Evolutionary conservation across 2,329 filamentous ascomycete species (phyloP).

Genomic region (Arthrinium puccinioides): DNA sequence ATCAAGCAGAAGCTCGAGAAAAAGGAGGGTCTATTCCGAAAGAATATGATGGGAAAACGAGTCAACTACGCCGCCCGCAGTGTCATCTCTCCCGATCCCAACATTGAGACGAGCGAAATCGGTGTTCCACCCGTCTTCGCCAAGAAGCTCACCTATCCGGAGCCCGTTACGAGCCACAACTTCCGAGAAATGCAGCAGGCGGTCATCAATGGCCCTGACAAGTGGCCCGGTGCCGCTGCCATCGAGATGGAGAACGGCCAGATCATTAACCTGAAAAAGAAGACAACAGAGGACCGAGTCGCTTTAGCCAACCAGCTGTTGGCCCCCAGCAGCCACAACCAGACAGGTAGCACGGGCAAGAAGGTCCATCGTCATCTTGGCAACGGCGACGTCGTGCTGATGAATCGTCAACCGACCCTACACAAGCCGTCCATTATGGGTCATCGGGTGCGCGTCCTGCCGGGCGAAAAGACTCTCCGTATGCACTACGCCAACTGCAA

Average conservation of each 20-base stretch:
- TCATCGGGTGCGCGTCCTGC: slow-evolving; percentile 83
- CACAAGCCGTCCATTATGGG: slow-evolving; percentile 99
- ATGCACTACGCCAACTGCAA: slow-evolving; percentile 99
- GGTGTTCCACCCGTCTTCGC: slow-evolving; percentile 98
- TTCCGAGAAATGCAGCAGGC: slow-evolving; percentile 93
- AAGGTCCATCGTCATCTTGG: slow-evolving; percentile 95
- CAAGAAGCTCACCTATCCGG: slow-evolving; percentile 90
- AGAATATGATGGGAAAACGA: slow-evolving; percentile 99
- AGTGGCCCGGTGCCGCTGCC: slow-evolving; percentile 88
- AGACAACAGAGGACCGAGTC: slow-evolving; percentile 79
- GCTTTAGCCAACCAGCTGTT: slow-evolving; percentile 90
- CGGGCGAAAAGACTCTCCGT: slow-evolving; percentile 92
- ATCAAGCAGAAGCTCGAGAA: slow-evolving; percentile 98
- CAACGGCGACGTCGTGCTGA: slow-evolving; percentile 93
- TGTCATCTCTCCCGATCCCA: slow-evolving; percentile 97
- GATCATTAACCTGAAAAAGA: slow-evolving; percentile 78
- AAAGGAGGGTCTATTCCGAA: slow-evolving; percentile 95
- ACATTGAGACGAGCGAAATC: slow-evolving; percentile 98
- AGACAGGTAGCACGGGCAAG: slow-evolving; percentile 77
- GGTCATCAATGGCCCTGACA: slow-evolving; percentile 88
- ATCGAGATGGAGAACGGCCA: slow-evolving; percentile 96
- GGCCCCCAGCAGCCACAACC: slow-evolving; percentile 68
- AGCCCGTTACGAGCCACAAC: slow-evolving; percentile 95
- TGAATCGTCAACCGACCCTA: slow-evolving; percentile 97
- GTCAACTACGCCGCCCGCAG: slow-evolving; percentile 96